Conservation (phyloP, 2,329 filamentous ascomycete species). For the Elsinoe arachidis region DNA sequence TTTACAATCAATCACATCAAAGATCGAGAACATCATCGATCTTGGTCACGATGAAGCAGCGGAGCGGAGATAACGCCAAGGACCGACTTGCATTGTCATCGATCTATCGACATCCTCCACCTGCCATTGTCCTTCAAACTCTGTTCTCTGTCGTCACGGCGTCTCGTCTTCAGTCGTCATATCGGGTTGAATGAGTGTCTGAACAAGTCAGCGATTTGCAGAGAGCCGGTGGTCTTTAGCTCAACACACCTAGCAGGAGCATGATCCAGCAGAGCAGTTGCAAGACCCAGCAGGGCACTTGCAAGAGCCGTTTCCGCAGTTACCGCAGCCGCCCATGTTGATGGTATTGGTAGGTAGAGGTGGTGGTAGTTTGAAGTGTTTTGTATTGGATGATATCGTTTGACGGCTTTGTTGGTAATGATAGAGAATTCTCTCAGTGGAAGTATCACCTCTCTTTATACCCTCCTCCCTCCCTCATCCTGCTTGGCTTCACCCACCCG, state of each 20-base stretch:
- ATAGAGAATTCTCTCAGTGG: neutral
- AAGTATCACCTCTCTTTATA: neutral
- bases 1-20: no score
- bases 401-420: neutral
- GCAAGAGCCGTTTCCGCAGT: conserved; percentile 8
- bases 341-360: conserved; percentile 16
- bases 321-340: conserved; percentile 4
- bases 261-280: neutral
- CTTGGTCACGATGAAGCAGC: no score
- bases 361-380: conserved; percentile 35
- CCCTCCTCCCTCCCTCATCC: neutral
- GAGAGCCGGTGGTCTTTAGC: no score
- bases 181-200: no score
- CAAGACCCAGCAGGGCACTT: neutral
- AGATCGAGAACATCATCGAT: no score
- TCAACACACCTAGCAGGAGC: neutral
- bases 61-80: no score
- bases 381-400: conserved; percentile 17
- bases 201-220: no score
- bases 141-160: no score
- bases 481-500: neutral
- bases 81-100: no score
- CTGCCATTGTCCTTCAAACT: no score
- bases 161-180: no score
- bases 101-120: no score